Evolutionary conservation across 1,284 basidiomycete genomes (phyloP).

Genomic region (Rhodotorula mucilaginosa): DNA sequence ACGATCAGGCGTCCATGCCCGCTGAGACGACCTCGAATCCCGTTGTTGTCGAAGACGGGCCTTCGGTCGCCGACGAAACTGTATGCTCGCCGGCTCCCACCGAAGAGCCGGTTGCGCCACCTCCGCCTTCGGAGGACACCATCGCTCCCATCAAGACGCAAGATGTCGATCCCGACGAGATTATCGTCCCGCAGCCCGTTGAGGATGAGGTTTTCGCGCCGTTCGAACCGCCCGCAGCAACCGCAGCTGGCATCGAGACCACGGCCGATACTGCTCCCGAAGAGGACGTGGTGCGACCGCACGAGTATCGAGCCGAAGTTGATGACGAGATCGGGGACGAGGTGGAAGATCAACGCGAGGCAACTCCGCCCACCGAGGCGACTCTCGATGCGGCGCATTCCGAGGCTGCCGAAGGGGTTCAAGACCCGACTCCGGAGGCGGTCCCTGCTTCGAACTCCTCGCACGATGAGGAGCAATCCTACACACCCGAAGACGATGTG

Average conservation of each 20-base stretch:
- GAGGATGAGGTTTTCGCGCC: background rate
- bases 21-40: background rate
- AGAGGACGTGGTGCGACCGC: background rate
- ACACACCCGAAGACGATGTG: background rate
- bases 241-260: background rate
- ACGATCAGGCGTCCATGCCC: constrained; percentile 4
- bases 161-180: background rate
- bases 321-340: background rate
- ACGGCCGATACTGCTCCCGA: background rate
- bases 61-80: background rate
- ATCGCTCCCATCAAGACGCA: background rate
- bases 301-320: constrained; percentile 1
- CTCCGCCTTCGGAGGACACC: background rate
- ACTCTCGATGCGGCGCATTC: background rate
- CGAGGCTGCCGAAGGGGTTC: background rate
- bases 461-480: background rate
- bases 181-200: background rate
- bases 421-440: too few species aligned
- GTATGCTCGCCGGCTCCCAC: background rate
- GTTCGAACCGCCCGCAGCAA: constrained; percentile 2
- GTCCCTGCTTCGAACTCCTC: background rate
- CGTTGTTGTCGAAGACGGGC: background rate
- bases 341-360: constrained; percentile 5
- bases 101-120: background rate
- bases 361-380: background rate